Base-by-base conservation (phyloP, 2,329 filamentous ascomycete genomes). In the Cryphonectria naterciae region DNA sequence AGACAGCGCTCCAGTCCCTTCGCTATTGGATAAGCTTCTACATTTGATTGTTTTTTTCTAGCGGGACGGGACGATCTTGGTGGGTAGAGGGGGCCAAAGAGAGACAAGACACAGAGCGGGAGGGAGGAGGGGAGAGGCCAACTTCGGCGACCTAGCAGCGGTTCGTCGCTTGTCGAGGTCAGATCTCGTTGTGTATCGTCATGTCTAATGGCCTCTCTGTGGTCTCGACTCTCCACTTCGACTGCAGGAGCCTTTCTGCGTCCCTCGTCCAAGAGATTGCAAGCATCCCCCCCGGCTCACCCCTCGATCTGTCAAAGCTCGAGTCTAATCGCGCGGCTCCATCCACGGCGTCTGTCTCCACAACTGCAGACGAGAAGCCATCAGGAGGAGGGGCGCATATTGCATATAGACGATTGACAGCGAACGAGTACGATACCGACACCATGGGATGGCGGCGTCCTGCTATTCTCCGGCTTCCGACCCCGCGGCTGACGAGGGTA, bases 291-390 rank as follows among this genome's bases (percentile, higher is more conserved):
- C 58, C 58, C 58, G 7, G 35, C 8, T 32, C 28, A 17, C 43
- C 1, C 43, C 43, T 61, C 37, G 11, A 41, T 46, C 61, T 41
- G 35, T 28, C 60, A 22, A 41, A 32, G n/a, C n/a, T 41, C 37
- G 10, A 32, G 37, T 39, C 22, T 64, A 64, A 46, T 64, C 61
- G 61, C 61, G 61, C 61, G 61, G 61, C 61, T 64, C 61, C 61
- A 64, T 62, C 35, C 19, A 22, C 58, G 52, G 25, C 25, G 15
- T 13, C 60, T 49, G 35, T 39, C 60, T 37, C 60, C 60, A 58
- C 28, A 35, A 13, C 28, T 58, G 54, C 54, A 58, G 54, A 32
- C 28, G 54, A 56, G 54, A 7, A 28, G 4, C 22, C 1, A 11
- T 19, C 13, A 32, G 2, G 0, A 19, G 25, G 13, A 11, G 25